Evolutionary conservation across 2,329 filamentous ascomycete species (phyloP).

Genomic region (Bipolaris sorokiniana): DNA sequence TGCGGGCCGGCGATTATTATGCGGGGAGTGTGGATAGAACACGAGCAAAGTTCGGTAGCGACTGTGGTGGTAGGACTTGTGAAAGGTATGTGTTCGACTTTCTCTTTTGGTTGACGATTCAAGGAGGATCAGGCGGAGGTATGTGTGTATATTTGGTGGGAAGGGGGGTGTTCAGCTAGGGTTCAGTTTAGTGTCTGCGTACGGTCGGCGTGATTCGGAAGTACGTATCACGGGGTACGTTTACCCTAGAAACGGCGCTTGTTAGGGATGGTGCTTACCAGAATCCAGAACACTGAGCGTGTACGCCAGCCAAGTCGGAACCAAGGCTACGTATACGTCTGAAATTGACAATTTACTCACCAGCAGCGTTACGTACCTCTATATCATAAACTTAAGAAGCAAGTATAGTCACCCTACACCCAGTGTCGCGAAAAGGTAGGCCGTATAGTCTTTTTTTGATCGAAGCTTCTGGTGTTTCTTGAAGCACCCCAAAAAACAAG

Average conservation of each 20-base stretch:
- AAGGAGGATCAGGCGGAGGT: background rate
- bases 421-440: background rate
- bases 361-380: background rate
- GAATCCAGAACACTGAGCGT: background rate
- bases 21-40: background rate
- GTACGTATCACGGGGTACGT: background rate
- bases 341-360: background rate
- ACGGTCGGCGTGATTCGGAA: background rate
- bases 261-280: conserved; percentile 6
- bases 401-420: background rate
- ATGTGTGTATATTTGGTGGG: background rate
- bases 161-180: background rate
- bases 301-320: background rate
- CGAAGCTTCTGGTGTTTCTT: background rate
- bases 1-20: background rate
- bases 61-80: background rate
- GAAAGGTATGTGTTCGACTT: background rate
- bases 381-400: background rate
- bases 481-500: background rate
- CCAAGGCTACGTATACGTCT: background rate
- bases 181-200: background rate
- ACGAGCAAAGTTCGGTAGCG: background rate
- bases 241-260: background rate
- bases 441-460: background rate
- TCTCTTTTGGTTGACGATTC: background rate